A percentile compares a stretch with the other conserved stretches of the same genome.
phyloP scores from a whole-genome alignment of 768 basidiomycete genomes.

The Russula compacta region DNA sequence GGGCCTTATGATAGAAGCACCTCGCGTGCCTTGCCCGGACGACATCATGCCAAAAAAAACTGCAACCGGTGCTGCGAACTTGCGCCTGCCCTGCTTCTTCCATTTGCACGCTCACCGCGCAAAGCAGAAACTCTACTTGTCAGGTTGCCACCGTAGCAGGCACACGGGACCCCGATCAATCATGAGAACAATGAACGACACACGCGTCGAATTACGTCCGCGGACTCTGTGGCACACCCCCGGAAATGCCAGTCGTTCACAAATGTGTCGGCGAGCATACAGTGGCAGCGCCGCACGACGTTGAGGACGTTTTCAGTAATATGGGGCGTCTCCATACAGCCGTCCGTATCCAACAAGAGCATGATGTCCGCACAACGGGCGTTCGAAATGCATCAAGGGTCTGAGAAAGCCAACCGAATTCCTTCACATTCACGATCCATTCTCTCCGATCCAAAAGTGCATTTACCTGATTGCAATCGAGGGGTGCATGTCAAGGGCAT shows the following conservation, averaged over 20 bases:
- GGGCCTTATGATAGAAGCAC: background rate
- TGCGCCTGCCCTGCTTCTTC: background rate
- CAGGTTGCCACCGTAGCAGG: background rate
- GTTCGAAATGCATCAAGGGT: background rate
- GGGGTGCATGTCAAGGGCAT: background rate
- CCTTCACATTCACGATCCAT: background rate
- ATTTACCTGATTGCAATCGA: background rate
- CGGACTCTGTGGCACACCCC: background rate
- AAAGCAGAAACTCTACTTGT: background rate
- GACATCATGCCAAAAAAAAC: background rate
- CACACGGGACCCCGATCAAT: background rate
- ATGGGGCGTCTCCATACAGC: background rate
- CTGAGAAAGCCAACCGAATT: background rate
- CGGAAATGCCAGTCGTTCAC: background rate
- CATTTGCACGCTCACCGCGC: background rate
- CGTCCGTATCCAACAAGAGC: background rate
- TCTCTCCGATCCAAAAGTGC: background rate
- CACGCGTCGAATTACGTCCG: background rate
- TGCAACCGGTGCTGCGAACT: background rate
- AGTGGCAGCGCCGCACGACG: background rate
- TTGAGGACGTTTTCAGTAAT: background rate
- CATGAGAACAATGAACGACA: background rate
- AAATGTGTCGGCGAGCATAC: background rate
- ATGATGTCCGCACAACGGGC: constrained; percentile 6
- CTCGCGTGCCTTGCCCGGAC: background rate